Conservation (phyloP, 495 filamentous ascomycete genomes). For the Penicillium salamii region DNA sequence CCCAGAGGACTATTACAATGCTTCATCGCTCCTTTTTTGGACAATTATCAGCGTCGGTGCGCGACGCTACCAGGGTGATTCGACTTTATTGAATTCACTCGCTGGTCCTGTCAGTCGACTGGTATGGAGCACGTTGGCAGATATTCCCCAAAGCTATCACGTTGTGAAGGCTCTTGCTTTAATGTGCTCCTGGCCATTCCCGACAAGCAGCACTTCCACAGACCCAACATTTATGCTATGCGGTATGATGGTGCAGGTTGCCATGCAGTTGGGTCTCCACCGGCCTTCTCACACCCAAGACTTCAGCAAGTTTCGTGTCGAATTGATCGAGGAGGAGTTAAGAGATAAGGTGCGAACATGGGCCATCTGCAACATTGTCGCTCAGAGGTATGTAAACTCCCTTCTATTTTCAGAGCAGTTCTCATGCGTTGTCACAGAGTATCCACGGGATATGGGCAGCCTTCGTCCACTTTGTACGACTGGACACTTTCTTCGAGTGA, state of each 20-base stretch:
- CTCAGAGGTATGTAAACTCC: slow-evolving; percentile 59
- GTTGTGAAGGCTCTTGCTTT: slow-evolving; percentile 90
- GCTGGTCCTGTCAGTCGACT: slow-evolving; percentile 69
- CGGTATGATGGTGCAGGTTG: slow-evolving; percentile 90
- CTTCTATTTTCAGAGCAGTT: background rate
- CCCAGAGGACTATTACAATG: slow-evolving; percentile 72
- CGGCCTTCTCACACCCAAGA: slow-evolving; percentile 87
- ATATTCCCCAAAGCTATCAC: slow-evolving; percentile 80
- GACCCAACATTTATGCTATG: slow-evolving; percentile 90
- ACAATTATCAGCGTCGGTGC: slow-evolving; percentile 79
- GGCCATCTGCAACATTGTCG: slow-evolving; percentile 89
- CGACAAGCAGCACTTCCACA: slow-evolving; percentile 77
- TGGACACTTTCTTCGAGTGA: slow-evolving; percentile 71
- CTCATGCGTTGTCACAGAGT: slow-evolving; percentile 46
- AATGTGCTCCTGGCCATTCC: slow-evolving; percentile 88
- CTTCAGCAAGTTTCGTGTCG: slow-evolving; percentile 78
- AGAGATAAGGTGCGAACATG: slow-evolving; percentile 84
- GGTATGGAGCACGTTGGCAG: slow-evolving; percentile 78
- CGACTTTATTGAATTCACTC: slow-evolving; percentile 64
- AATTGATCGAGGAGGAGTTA: slow-evolving; percentile 80
- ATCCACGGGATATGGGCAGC: slow-evolving; percentile 87
- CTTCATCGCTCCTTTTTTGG: slow-evolving; percentile 81
- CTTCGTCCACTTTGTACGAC: slow-evolving; percentile 83
- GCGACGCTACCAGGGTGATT: slow-evolving; percentile 66
- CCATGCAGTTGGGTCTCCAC: slow-evolving; percentile 87